phyloP scores from a whole-genome alignment of 2,329 filamentous ascomycete genomes.

The Biscogniauxia sp. region DNA sequence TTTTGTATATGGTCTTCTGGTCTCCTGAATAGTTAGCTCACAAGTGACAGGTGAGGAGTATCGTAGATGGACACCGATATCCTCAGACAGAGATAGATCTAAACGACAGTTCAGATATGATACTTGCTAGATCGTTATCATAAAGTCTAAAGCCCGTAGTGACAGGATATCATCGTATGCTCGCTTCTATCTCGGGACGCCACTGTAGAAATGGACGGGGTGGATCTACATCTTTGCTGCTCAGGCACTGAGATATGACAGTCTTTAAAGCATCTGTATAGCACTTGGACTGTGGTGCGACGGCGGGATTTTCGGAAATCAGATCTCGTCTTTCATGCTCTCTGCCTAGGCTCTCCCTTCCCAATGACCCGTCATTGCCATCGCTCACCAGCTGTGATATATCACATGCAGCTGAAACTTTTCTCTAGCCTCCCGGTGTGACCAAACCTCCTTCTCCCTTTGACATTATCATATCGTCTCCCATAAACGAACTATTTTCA shows the following conservation, averaged over 20 bases:
- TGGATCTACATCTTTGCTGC: neutral
- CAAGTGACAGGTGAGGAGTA: neutral
- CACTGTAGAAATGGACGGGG: neutral
- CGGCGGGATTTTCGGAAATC: conserved; percentile 4
- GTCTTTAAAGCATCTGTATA: neutral
- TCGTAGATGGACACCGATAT: neutral
- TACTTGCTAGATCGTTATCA: neutral
- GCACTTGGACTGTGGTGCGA: neutral
- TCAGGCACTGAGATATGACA: neutral
- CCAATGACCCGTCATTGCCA: conserved; percentile 5
- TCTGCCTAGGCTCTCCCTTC: conserved; percentile 1
- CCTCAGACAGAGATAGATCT: neutral
- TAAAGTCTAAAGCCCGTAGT: neutral
- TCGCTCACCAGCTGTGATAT: conserved; percentile 17
- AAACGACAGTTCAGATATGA: neutral
- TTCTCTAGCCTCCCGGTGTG: conserved; percentile 21
- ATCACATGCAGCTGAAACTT: conserved; percentile 23
- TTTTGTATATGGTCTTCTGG: neutral
- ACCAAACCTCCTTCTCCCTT: conserved; percentile 9
- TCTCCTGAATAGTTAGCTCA: neutral
- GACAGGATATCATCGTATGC: neutral
- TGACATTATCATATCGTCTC: conserved; percentile 23
- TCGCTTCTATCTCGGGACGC: neutral
- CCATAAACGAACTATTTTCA: conserved; percentile 3
- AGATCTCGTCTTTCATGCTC: conserved; percentile 17